A percentile compares a stretch with the other conserved stretches of the same genome.
phyloP scores from a whole-genome alignment of 192 early-diverging fungal species.

The Rhizoclosmatium globosum region DNA sequence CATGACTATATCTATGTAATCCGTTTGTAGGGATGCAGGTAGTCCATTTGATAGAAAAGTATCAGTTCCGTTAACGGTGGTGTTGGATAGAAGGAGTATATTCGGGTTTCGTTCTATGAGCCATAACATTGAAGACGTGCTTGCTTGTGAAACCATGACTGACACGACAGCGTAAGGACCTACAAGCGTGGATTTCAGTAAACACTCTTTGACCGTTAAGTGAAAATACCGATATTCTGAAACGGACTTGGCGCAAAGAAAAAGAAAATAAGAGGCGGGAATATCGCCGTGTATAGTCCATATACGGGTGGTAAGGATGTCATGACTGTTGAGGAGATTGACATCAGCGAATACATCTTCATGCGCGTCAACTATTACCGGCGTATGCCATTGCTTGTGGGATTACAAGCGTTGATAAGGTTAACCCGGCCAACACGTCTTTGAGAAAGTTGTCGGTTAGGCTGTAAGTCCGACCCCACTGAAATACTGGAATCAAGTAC shows the following conservation, averaged over 20 bases:
- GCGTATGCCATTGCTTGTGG: constrained; percentile 43
- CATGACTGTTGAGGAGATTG: constrained; percentile 18
- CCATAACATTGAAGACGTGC: constrained; percentile 10
- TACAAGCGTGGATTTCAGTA: not conserved
- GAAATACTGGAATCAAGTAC: not conserved
- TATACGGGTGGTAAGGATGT: constrained; percentile 34
- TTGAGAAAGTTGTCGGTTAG: not conserved
- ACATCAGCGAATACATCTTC: not conserved
- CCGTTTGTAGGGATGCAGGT: not conserved
- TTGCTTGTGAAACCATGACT: constrained; percentile 34
- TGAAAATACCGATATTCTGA: constrained; percentile 35
- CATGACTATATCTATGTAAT: constrained; percentile 15
- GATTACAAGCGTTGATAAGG: constrained; percentile 26
- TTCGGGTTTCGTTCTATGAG: not conserved
- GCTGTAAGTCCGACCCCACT: constrained; percentile 4
- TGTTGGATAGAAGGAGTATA: not conserved
- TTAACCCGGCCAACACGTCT: constrained; percentile 34
- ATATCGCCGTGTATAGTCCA: constrained; percentile 34
- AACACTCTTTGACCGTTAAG: not conserved
- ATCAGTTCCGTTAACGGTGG: not conserved
- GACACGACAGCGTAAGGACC: constrained; percentile 35
- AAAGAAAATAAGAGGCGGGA: constrained; percentile 33
- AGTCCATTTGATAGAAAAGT: constrained; percentile 10
- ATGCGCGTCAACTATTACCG: constrained; percentile 4
- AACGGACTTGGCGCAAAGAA: constrained; percentile 27